Conservation (phyloP, 2,329 filamentous ascomycete species). For the Botrytis tulipae region DNA sequence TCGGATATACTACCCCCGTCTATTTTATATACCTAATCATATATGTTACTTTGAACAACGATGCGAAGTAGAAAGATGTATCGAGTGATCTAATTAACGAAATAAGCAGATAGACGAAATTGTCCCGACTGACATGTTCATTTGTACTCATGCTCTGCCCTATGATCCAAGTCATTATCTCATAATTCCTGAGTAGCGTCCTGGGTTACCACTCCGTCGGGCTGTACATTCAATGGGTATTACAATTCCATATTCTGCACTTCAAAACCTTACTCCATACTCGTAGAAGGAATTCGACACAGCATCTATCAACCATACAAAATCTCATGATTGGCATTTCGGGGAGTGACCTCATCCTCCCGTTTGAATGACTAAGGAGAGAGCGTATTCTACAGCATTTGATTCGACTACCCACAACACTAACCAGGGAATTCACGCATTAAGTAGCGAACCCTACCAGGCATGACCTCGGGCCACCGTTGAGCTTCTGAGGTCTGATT, state of each 20-base stretch:
- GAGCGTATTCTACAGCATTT: background rate
- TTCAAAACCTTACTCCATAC: background rate
- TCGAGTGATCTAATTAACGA: constrained; percentile 3
- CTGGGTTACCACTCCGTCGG: constrained; percentile 14
- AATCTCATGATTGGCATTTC: background rate
- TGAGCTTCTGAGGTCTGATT: constrained; percentile 6
- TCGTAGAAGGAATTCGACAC: background rate
- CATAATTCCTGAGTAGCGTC: constrained; percentile 3
- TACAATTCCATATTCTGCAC: background rate
- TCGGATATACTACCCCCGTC: constrained; percentile 4
- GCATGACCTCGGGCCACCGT: constrained; percentile 6
- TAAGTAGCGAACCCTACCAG: background rate
- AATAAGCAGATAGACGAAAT: background rate
- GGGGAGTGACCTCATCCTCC: background rate
- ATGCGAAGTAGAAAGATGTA: constrained; percentile 9
- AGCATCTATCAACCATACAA: background rate
- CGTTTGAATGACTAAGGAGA: background rate
- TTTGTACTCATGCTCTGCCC: background rate
- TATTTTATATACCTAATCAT: background rate
- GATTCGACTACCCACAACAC: background rate
- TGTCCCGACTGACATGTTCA: background rate
- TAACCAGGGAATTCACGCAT: background rate
- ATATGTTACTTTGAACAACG: background rate
- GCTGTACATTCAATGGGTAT: constrained; percentile 10
- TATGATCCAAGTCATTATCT: background rate